Conservation (phyloP, 2,329 filamentous ascomycete genomes). For the Fusarium protoensiforme region DNA sequence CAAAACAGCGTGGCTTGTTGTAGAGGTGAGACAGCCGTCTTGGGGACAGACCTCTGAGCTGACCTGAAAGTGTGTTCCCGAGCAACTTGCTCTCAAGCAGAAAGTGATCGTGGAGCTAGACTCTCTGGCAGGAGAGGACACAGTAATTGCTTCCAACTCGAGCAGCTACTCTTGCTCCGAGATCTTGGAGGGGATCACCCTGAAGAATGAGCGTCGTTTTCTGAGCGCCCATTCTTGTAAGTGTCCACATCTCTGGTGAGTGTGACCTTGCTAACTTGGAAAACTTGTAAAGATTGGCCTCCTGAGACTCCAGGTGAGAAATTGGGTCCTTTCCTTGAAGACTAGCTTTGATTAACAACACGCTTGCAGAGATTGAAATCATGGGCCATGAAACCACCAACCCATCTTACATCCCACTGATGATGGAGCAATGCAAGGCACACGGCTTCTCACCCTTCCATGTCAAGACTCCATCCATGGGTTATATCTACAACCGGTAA, state of each 20-base stretch:
- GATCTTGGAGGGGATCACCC: constrained; percentile 50
- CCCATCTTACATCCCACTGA: constrained; percentile 26
- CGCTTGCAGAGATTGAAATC: constrained; percentile 40
- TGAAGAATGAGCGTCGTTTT: constrained; percentile 50
- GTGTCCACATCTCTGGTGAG: constrained; percentile 9
- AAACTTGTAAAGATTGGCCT: constrained; percentile 42
- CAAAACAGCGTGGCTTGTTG: constrained; percentile 39
- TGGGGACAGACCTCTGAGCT: not conserved
- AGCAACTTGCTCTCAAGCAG: constrained; percentile 54
- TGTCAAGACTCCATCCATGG: constrained; percentile 45
- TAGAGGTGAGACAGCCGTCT: constrained; percentile 33
- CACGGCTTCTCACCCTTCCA: constrained; percentile 47
- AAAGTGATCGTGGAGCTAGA: constrained; percentile 54
- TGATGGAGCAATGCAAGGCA: constrained; percentile 41
- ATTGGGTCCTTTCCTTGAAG: accelerated
- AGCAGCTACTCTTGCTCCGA: constrained; percentile 58
- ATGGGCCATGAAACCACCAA: constrained; percentile 46
- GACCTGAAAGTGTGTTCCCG: constrained; percentile 54
- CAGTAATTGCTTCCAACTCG: constrained; percentile 59
- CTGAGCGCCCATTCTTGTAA: constrained; percentile 57
- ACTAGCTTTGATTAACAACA: not conserved
- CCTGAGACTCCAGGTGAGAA: constrained; percentile 44
- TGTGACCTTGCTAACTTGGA: not conserved
- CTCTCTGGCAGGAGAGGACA: constrained; percentile 45
- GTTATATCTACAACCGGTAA: constrained; percentile 47